These are phyloP conservation scores for Pythium sukuiense DNA, from an alignment of 352 stramenopile species.

Conservation along the genomic window DNA sequence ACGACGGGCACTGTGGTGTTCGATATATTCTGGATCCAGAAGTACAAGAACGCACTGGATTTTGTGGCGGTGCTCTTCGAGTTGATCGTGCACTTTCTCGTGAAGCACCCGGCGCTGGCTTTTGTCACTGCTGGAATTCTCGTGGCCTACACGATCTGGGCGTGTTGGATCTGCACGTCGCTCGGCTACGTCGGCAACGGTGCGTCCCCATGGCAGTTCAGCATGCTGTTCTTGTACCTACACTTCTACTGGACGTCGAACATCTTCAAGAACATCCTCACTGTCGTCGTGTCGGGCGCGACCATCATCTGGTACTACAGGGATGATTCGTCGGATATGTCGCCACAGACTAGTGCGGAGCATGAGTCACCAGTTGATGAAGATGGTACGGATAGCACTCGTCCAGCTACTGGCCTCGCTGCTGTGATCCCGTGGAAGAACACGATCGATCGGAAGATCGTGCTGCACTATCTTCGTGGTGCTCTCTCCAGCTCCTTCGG, in stretches of 20 bases:
- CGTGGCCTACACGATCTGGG: conserved; percentile 72
- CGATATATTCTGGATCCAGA: conserved; percentile 70
- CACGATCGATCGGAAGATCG: conserved; percentile 47
- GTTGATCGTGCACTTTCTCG: conserved; percentile 69
- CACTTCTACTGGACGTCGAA: conserved; percentile 91
- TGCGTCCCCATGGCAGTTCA: conserved; percentile 64
- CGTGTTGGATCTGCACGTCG: conserved; percentile 78
- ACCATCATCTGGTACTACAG: conserved; percentile 89
- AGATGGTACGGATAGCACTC: conserved; percentile 5
- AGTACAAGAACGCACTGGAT: conserved; percentile 66
- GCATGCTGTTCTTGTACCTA: conserved; percentile 72
- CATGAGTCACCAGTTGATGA: conserved; percentile 34
- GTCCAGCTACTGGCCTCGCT: neutral
- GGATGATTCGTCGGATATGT: conserved; percentile 64
- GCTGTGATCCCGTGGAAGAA: conserved; percentile 16
- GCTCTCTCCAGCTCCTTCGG: conserved; percentile 75
- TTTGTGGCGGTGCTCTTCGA: conserved; percentile 86
- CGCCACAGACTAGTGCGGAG: conserved; percentile 40
- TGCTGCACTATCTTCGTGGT: conserved; percentile 67
- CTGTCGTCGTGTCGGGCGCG: conserved; percentile 71
- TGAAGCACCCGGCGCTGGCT: conserved; percentile 54
- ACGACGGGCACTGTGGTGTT: conserved; percentile 41
- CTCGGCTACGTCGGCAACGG: conserved; percentile 64
- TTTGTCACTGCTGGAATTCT: conserved; percentile 51
- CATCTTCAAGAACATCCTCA: conserved; percentile 83